Evolutionary conservation across 225 moss, liverwort and hornwort species (phyloP).

Genomic region (Physcomitrium patens): DNA sequence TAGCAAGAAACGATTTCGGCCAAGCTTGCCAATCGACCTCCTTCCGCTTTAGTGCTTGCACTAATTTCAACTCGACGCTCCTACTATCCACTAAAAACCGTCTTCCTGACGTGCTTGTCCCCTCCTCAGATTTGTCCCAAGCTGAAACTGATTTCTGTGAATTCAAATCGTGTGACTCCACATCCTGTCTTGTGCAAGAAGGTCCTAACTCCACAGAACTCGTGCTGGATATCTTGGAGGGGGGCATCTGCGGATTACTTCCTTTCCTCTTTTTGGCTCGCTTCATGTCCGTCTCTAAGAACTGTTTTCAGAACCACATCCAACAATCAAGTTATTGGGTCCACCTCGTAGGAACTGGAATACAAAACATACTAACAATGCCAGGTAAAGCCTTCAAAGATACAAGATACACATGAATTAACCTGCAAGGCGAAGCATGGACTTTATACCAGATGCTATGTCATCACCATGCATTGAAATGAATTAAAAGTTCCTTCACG

Average conservation of each 20-base stretch:
- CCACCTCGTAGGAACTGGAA: neutral
- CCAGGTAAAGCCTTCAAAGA: neutral
- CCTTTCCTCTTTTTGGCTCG: slow-evolving; percentile 48
- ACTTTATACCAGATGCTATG: neutral
- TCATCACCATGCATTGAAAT: neutral
- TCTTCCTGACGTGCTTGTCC: slow-evolving; percentile 25
- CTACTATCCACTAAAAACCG: slow-evolving; percentile 26
- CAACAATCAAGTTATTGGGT: neutral
- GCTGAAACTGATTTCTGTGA: slow-evolving; percentile 18
- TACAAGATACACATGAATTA: neutral
- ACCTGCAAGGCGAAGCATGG: neutral
- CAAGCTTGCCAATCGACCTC: slow-evolving; percentile 55
- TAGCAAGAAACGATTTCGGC: slow-evolving; percentile 74
- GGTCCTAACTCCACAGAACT: slow-evolving; percentile 16
- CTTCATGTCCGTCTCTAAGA: slow-evolving; percentile 48
- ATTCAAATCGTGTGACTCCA: slow-evolving; percentile 8
- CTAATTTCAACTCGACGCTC: slow-evolving; percentile 42
- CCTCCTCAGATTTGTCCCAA: slow-evolving; percentile 23
- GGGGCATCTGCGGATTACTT: slow-evolving; percentile 19
- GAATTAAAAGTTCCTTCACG: neutral
- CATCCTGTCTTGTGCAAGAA: slow-evolving; percentile 2
- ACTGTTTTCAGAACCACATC: slow-evolving; percentile 30
- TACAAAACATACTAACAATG: neutral
- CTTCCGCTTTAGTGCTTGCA: slow-evolving; percentile 46
- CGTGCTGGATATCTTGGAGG: neutral